Evolutionary conservation across 768 basidiomycete genomes (phyloP).

Genomic region (Suillus placidus): DNA sequence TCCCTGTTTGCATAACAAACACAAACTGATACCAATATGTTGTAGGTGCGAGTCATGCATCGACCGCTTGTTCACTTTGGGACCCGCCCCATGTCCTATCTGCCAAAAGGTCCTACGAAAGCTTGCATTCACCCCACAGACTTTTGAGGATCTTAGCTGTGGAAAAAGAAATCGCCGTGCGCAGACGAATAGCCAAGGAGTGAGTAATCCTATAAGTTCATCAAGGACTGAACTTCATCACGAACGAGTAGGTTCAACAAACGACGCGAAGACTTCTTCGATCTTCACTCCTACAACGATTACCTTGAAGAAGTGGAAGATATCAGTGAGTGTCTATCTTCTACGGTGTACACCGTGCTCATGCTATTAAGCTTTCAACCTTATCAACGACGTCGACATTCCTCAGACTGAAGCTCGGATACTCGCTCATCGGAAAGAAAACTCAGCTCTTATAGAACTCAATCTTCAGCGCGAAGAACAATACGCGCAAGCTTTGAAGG

Average conservation of each 20-base stretch:
- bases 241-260: constrained; percentile 81
- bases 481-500: constrained; percentile 68
- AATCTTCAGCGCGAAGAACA: constrained; percentile 84
- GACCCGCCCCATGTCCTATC: constrained; percentile 94
- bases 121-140: constrained; percentile 93
- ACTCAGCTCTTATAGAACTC: constrained; percentile 79
- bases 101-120: constrained; percentile 88
- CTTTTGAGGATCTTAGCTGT: constrained; percentile 91
- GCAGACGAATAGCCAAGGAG: constrained; percentile 90
- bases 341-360: not conserved
- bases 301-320: constrained; percentile 97
- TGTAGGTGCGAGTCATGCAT: constrained; percentile 99
- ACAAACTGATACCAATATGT: constrained; percentile 14
- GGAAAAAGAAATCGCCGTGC: constrained; percentile 91
- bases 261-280: constrained; percentile 83
- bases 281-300: constrained; percentile 84
- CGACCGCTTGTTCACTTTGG: constrained; percentile 92
- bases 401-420: constrained; percentile 84
- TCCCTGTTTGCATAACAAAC: not conserved
- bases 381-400: constrained; percentile 87
- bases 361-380: constrained; percentile 76
- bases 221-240: not conserved
- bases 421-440: constrained; percentile 74
- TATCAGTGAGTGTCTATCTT: constrained; percentile 54
- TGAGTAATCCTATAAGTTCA: constrained; percentile 36